These are phyloP conservation scores for Neoarthrinium moseri DNA, from an alignment of 2,329 filamentous ascomycete genomes.

Conservation along the genomic window DNA sequence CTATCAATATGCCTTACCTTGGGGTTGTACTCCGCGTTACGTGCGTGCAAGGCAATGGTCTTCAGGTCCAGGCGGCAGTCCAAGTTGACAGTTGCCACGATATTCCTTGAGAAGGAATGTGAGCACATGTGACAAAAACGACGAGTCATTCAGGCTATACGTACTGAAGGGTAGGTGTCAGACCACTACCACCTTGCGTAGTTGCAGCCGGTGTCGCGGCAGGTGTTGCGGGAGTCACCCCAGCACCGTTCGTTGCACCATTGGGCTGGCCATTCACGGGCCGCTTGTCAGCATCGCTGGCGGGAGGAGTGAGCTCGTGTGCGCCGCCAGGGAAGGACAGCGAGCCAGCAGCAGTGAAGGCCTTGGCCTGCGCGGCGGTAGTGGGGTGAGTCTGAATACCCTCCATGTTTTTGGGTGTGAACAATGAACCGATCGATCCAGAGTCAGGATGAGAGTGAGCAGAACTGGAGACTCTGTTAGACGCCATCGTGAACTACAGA, in stretches of 20 bases:
- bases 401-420: slow-evolving; percentile 30
- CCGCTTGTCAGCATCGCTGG: slow-evolving; percentile 66
- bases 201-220: slow-evolving; percentile 81
- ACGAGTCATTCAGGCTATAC: slow-evolving; percentile 54
- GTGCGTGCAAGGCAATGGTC: slow-evolving; percentile 96
- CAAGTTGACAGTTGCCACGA: slow-evolving; percentile 97
- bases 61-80: slow-evolving; percentile 97
- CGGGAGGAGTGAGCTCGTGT: slow-evolving; percentile 79
- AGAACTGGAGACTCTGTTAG: slow-evolving; percentile 1
- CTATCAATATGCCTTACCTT: slow-evolving; percentile 78
- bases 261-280: slow-evolving; percentile 48
- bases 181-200: slow-evolving; percentile 78
- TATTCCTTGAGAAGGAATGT: slow-evolving; percentile 73
- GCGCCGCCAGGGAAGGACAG: slow-evolving; percentile 87
- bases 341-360: slow-evolving; percentile 89
- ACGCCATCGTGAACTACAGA: too few species aligned
- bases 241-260: slow-evolving; percentile 65
- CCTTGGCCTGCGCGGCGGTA: slow-evolving; percentile 90
- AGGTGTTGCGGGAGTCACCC: slow-evolving; percentile 85
- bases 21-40: slow-evolving; percentile 98
- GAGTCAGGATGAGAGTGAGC: neutral
- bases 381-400: slow-evolving; percentile 66
- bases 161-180: slow-evolving; percentile 95
- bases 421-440: too few species aligned
- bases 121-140: slow-evolving; percentile 44